Percentiles rank a stretch among this genome's conserved stretches.
These are phyloP conservation scores for Colletotrichum sp. DNA, from an alignment of 2,329 filamentous ascomycete genomes.

Conservation along the genomic window DNA sequence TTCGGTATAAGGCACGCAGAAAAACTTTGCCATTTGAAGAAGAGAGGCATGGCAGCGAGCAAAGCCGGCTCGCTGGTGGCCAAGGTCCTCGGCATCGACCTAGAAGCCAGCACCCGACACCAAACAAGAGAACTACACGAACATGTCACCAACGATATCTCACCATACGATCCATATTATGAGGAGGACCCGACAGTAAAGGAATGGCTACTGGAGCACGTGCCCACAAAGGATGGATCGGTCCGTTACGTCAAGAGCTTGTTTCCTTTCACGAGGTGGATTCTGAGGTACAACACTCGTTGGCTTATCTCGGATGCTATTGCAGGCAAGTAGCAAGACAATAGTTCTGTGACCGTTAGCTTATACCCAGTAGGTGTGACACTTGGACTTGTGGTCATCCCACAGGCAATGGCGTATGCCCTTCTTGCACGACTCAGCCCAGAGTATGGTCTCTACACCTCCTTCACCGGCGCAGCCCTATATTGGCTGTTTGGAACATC, in stretches of 20 bases:
- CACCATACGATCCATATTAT: slow-evolving; percentile 36
- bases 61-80: slow-evolving; percentile 76
- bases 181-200: slow-evolving; percentile 70
- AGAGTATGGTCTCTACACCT: slow-evolving; percentile 80
- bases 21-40: neutral
- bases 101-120: slow-evolving; percentile 51
- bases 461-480: slow-evolving; percentile 78
- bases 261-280: slow-evolving; percentile 75
- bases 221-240: slow-evolving; percentile 53
- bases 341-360: neutral
- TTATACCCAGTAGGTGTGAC: slow-evolving; percentile 36
- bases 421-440: slow-evolving; percentile 70
- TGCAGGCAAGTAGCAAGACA: slow-evolving; percentile 62
- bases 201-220: slow-evolving; percentile 64
- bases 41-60: slow-evolving; percentile 32
- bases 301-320: slow-evolving; percentile 78
- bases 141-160: neutral
- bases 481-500: slow-evolving; percentile 88
- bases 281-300: slow-evolving; percentile 71
- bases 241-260: slow-evolving; percentile 53
- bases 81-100: slow-evolving; percentile 81
- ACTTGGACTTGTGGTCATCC: slow-evolving; percentile 73
- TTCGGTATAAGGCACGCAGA: neutral
- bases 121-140: slow-evolving; percentile 6
- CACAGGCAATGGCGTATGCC: slow-evolving; percentile 83